Conservation (phyloP, 2,329 filamentous ascomycete species). For the Escovopsis sp. region DNA sequence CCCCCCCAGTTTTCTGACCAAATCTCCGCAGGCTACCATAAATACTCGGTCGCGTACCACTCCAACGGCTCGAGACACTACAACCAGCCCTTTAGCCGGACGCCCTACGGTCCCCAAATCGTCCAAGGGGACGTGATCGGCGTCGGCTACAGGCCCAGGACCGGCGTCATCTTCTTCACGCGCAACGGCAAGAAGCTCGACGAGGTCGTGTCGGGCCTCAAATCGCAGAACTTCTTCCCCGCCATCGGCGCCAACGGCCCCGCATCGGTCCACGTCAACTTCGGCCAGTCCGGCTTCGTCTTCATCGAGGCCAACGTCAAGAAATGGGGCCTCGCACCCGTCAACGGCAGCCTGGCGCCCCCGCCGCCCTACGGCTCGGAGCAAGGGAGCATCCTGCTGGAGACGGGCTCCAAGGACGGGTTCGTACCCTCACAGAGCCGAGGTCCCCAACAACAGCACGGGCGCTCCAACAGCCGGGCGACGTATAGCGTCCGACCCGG, state of each 20-base stretch:
- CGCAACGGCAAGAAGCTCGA: conserved; percentile 96
- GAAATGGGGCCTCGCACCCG: conserved; percentile 96
- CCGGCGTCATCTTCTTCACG: conserved; percentile 93
- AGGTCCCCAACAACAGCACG: conserved; percentile 15
- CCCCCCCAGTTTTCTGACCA: background rate
- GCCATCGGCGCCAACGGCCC: conserved; percentile 94
- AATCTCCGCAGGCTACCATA: conserved; percentile 57
- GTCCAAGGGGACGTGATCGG: conserved; percentile 94
- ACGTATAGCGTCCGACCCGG: conserved; percentile 26
- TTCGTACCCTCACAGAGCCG: conserved; percentile 30
- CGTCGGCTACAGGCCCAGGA: conserved; percentile 86
- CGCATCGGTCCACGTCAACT: conserved; percentile 87
- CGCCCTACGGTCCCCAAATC: conserved; percentile 67
- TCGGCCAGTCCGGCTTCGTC: conserved; percentile 94
- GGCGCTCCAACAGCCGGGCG: conserved; percentile 20
- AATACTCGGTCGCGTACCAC: conserved; percentile 79
- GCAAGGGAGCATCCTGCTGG: conserved; percentile 88
- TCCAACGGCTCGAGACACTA: conserved; percentile 76
- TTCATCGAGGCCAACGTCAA: conserved; percentile 99
- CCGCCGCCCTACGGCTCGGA: conserved; percentile 95
- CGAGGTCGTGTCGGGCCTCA: conserved; percentile 83
- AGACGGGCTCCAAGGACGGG: conserved; percentile 58
- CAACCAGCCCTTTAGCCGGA: conserved; percentile 79
- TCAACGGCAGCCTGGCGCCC: conserved; percentile 86
- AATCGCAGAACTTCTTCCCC: conserved; percentile 93